Percentiles rank a stretch among this genome's conserved stretches.
These are phyloP conservation scores for Pseudonitzschia multiseries DNA, from an alignment of 108 stramenopile genomes.

Conservation along the genomic window DNA sequence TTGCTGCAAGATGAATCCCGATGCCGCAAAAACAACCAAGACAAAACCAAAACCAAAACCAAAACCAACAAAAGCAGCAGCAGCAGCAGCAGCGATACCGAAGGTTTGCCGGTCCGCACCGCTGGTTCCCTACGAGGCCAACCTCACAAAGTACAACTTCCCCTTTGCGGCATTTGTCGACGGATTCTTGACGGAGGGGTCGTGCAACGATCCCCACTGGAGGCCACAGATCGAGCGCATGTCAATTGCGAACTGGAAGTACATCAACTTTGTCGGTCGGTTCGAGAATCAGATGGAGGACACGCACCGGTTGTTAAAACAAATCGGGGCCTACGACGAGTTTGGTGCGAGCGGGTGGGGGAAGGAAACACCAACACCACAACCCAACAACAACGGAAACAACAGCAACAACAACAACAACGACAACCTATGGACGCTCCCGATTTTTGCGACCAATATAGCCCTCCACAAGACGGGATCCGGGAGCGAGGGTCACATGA, in stretches of 20 bases:
- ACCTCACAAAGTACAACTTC: not conserved
- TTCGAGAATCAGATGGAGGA: conserved; percentile 31
- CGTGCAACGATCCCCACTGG: conserved; percentile 42
- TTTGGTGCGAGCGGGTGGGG: conserved; percentile 56
- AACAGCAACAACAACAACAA: too few relatives aligned
- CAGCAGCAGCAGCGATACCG: too few relatives aligned
- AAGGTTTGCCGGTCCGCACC: not conserved
- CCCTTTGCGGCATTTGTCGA: not conserved
- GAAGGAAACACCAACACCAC: too few relatives aligned
- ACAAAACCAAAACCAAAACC: not conserved
- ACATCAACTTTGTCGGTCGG: conserved; percentile 46
- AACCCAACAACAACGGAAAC: too few relatives aligned
- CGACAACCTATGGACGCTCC: conserved; percentile 21
- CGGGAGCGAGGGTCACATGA: not conserved
- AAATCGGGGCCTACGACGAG: conserved; percentile 42
- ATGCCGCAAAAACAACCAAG: too few relatives aligned
- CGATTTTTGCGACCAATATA: conserved; percentile 35
- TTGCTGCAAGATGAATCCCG: conserved; percentile 10
- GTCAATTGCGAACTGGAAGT: conserved; percentile 25
- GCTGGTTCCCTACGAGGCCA: not conserved
- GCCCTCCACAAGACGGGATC: conserved; percentile 16
- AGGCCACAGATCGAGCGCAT: conserved; percentile 30
- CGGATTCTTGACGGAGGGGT: conserved; percentile 2
- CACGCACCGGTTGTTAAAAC: conserved; percentile 27
- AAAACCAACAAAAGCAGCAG: too few relatives aligned